Base-by-base conservation (phyloP, 176 grass and related monocot genomes). In the Saccharum officinarum region DNA sequence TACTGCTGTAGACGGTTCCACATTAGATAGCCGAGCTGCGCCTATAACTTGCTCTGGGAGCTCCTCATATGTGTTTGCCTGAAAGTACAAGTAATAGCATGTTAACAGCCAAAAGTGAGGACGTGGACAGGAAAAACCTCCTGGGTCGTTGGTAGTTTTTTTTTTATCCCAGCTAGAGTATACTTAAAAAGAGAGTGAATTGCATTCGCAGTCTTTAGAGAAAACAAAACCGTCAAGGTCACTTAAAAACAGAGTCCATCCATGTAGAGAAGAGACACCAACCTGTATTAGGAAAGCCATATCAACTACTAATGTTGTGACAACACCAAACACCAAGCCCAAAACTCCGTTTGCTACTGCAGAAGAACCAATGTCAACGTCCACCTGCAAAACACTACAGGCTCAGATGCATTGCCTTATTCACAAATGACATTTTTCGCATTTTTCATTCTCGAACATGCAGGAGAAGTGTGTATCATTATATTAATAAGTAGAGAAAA, bases 251-350 rank as follows among this genome's bases (percentile, higher is more conserved):
- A n/a, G 23, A 26, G 15, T 26, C 16, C 0, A 10, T 31, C 20
- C 44, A 46, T 55, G 38, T 74, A 64, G 38, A 64, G 14, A 64
- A 75, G 18, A 40, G 11, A 2, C 38, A 73, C 66, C 62, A 68
- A 93, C 95, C 92, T 99, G 97, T 72, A 96, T 87, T 57, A 99
- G 90, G 67, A 99, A 99, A 52, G 97, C 97, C 88, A 99, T 99
- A 73, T 96, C 94, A 71, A 99, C 94, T 30, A 94, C 94, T 80
- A 99, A 80, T 30, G 88, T 94, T 49, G 92, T 88, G 66, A 99
- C 77, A 57, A 89, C 97, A 57, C 94, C 97, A 69, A 87, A 99
- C 15, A 96, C 97, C 84, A 99, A 83, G 20, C 93, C 94, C 67
- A 99, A 70, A 87, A 99, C 97, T 67, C 97, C 97, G 62, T 96